These are phyloP conservation scores for Entonaema liquescens DNA, from an alignment of 495 filamentous ascomycete species.

Conservation along the genomic window DNA sequence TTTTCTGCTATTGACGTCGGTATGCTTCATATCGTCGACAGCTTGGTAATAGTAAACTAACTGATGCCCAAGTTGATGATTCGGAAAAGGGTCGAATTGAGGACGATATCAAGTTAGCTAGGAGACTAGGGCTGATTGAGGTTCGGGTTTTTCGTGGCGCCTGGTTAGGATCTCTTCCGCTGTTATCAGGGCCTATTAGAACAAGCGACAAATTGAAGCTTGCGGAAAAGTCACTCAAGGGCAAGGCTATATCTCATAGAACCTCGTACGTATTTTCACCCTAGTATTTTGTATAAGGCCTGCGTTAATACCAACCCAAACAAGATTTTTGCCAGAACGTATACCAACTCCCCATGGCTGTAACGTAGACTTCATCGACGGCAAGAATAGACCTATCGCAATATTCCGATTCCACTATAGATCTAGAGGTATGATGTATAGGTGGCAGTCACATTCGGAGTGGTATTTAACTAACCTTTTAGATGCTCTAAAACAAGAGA, in stretches of 20 bases:
- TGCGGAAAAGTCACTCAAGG: conserved; percentile 38
- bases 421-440: conserved; percentile 36
- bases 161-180: no score
- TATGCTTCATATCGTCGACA: conserved; percentile 1
- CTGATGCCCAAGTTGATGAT: conserved; percentile 25
- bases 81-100: conserved; percentile 30
- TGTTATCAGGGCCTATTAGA: no score
- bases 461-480: background rate
- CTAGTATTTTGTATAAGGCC: background rate
- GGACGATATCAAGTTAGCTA: conserved; percentile 36
- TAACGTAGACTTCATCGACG: background rate
- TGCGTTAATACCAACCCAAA: background rate
- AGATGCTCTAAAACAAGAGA: conserved; percentile 39
- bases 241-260: conserved; percentile 40
- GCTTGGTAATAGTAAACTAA: conserved; percentile 3
- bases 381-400: conserved; percentile 19
- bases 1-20: conserved; percentile 38
- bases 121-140: conserved; percentile 43
- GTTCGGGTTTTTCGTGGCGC: conserved; percentile 21
- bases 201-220: conserved; percentile 11
- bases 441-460: background rate
- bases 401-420: conserved; percentile 40
- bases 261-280: conserved; percentile 15
- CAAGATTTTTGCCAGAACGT: conserved; percentile 8
- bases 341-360: background rate